Percentiles rank a stretch among this genome's conserved stretches.
Evolutionary conservation across 106 monocot genomes (phyloP).

Genomic region (Apostasia ramifera): DNA sequence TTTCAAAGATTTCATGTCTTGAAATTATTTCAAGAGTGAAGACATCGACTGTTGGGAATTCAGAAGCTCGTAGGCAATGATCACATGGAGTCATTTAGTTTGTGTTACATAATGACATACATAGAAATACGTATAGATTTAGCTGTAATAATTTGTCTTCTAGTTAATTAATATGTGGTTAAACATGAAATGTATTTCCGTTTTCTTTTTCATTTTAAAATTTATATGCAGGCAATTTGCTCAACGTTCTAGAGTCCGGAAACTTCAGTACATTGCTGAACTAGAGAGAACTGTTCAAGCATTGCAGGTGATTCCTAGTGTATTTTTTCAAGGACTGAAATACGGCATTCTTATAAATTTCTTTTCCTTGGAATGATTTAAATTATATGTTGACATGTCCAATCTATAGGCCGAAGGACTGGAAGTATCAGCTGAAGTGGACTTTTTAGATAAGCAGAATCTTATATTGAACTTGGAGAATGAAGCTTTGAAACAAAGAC

Average conservation of each 20-base stretch:
- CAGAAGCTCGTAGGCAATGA: too few species aligned
- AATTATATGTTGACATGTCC: background rate
- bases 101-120: too few species aligned
- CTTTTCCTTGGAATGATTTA: background rate
- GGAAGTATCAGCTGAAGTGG: conserved; percentile 68
- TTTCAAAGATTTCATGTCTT: too few species aligned
- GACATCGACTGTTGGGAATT: too few species aligned
- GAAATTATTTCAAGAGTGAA: too few species aligned
- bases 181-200: too few species aligned
- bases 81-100: too few species aligned
- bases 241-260: conserved; percentile 81
- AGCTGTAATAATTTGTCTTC: too few species aligned
- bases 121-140: too few species aligned
- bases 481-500: conserved; percentile 62
- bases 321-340: background rate
- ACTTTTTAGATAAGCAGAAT: conserved; percentile 70
- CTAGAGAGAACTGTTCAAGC: conserved; percentile 81
- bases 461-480: conserved; percentile 83
- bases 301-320: conserved; percentile 49
- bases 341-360: too few species aligned
- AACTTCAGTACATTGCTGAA: conserved; percentile 95
- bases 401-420: conserved; percentile 50
- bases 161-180: too few species aligned
- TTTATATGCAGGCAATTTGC: conserved; percentile 67
- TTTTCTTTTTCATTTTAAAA: too few species aligned